These are phyloP conservation scores for Coemansia sp. DNA, from an alignment of 192 early-diverging fungal species.

Conservation along the genomic window DNA sequence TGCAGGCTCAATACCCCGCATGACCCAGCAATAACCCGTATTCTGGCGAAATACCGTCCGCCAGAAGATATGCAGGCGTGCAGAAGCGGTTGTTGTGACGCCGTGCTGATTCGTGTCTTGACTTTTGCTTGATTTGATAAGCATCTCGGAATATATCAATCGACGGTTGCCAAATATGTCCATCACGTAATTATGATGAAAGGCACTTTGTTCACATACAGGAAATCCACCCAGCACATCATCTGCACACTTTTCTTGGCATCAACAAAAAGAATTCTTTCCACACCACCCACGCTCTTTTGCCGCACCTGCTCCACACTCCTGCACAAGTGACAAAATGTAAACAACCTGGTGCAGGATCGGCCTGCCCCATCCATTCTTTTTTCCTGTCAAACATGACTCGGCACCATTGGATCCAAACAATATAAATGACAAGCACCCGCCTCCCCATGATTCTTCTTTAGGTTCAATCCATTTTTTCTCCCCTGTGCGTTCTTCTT, in stretches of 20 bases:
- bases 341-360: not conserved
- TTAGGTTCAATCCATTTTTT: constrained; percentile 4
- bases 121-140: not conserved
- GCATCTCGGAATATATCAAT: not conserved
- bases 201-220: not conserved
- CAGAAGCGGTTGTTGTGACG: too few relatives aligned
- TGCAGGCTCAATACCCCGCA: too few relatives aligned
- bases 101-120: too few relatives aligned
- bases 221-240: not conserved
- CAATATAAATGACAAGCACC: not conserved
- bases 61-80: too few relatives aligned
- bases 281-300: not conserved
- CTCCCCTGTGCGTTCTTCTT: constrained; percentile 1
- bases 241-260: not conserved
- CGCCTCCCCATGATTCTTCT: not conserved
- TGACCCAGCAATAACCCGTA: too few relatives aligned
- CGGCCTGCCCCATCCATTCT: not conserved
- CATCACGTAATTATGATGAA: not conserved
- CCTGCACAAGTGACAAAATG: not conserved
- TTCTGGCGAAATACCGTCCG: too few relatives aligned
- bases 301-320: not conserved
- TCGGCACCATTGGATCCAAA: not conserved
- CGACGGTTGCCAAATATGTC: not conserved
- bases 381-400: not conserved
- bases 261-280: not conserved